A percentile compares a stretch with the other conserved stretches of the same genome.
Evolutionary conservation across 1,139 yeast species (phyloP).

Genomic region (Geotrichum bryndzae): DNA sequence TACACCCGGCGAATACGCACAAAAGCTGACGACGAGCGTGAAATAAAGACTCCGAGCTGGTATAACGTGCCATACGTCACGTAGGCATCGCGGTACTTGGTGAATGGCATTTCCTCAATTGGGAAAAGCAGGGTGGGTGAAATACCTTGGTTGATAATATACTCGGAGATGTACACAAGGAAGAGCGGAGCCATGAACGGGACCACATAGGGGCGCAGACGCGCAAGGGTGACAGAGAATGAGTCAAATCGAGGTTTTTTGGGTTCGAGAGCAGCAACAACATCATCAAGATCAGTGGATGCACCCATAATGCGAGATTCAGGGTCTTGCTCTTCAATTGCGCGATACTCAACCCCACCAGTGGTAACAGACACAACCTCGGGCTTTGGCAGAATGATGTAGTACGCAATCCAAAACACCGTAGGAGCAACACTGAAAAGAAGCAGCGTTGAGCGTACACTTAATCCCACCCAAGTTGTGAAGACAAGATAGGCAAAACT

Average conservation of each 20-base stretch:
- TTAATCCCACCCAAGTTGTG: slow-evolving; percentile 49
- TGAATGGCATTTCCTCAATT: slow-evolving; percentile 61
- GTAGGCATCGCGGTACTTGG: slow-evolving; percentile 73
- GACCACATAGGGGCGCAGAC: slow-evolving; percentile 46
- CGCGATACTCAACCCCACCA: slow-evolving; percentile 13
- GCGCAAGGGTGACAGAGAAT: slow-evolving; percentile 33
- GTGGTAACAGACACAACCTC: slow-evolving; percentile 1
- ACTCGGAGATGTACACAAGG: slow-evolving; percentile 80
- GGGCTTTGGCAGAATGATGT: slow-evolving; percentile 34
- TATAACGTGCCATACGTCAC: slow-evolving; percentile 91
- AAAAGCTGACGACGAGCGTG: slow-evolving; percentile 73
- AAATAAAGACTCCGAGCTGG: slow-evolving; percentile 86
- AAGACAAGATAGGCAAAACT: slow-evolving; percentile 51
- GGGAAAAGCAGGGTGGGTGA: slow-evolving; percentile 83
- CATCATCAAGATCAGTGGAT: neutral
- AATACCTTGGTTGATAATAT: slow-evolving; percentile 84
- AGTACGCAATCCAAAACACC: slow-evolving; percentile 38
- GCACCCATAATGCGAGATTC: neutral
- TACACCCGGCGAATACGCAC: slow-evolving; percentile 55
- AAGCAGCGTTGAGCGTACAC: slow-evolving; percentile 43
- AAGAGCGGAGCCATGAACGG: slow-evolving; percentile 82
- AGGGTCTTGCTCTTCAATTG: neutral
- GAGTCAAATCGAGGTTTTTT: slow-evolving; percentile 13
- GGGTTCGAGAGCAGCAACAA: slow-evolving; percentile 2
- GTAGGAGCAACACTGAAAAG: slow-evolving; percentile 45